Base-by-base conservation (phyloP, 306 rosid species). In the Pterocarpus santalinus region DNA sequence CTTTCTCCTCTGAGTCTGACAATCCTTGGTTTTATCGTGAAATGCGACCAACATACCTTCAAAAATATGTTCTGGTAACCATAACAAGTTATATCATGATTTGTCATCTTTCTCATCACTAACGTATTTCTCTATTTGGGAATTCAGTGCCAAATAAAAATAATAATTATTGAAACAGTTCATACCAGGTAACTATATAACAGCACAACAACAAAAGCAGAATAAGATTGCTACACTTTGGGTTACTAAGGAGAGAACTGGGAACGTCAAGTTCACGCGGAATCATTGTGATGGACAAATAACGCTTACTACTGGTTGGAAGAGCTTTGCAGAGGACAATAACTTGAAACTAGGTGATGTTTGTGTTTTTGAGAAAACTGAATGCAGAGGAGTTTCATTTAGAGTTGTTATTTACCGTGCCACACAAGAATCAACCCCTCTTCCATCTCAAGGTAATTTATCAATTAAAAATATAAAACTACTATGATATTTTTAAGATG, bases 321-420 rank as follows among this genome's bases (percentile, higher is more conserved):
- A 10, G 51, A 0, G 9, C 3, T 78, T 78, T 78, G 82, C 5
- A 3, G 2, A 15, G 8, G 82, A 56, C 55, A 69, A 78, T 44
- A n/a, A 57, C 56, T 33, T 78, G 69, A 44, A 43, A 57, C 2
- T 30, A 0, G 51, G 38, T 3, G 55, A 78, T 69, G 82, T 43
- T 2, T 69, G 69, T 32, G 38, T 57, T 68, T 78, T 78, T 57
- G 76, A 78, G 82, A 7, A 56, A 57, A 28, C 12, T 7, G 7
- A 53, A 10, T 41, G 17, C 41, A 15, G 2, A 2, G 47, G 67
- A 57, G 10, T 15, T 78, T 68, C 61, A 43, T 78, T 41, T 58
- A 57, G 61, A 41, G 76, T 69, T 43, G 0, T 10, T 44, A 78
- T 78, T 44, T 65, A 35, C 8, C 65, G 81, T 22, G 44, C 58